Base-by-base conservation (phyloP, 805 yeast species). In the Wickerhamiella vanderwaltii region DNA sequence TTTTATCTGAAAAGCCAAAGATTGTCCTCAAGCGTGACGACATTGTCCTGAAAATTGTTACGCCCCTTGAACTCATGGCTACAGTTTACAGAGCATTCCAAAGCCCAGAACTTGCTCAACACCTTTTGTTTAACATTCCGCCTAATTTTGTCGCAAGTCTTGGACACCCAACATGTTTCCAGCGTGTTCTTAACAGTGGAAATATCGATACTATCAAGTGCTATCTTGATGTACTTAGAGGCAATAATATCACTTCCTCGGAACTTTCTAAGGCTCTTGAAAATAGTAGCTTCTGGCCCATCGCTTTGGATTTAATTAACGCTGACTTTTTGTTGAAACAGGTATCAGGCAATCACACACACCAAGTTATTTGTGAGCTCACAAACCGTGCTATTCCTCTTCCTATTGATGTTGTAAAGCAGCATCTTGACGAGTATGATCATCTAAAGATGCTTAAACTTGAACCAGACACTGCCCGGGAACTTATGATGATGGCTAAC, bases 51-150 rank as follows among this genome's bases (percentile, higher is more conserved):
- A 53, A 53, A 32, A 51, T 53, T 28, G 32, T 46, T 4, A 50
- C 39, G 13, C 35, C 45, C 1, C 45, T 53, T 1, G 57, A 53
- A 34, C 35, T 51, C 9, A 47, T 51, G 34, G 55, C 55, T 4
- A 47, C 53, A 1, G 18, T 51, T 3, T 31, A 20, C 20, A 43
- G 57, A 5, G 43, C 44, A 5, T 31, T 29, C 5, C 11, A 22
- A 5, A 30, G 47, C 12, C 45, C 47, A 3, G 35, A 39, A 11
- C 36, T 43, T 2, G 46, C 48, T 2, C 44, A 37, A 15, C 43
- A 44, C 17, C 34, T 53, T 31, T 35, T 53, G 9, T 42, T 47
- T 3, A 51, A 41, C 17, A 41, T 53, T 11, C 55, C 55, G 2
- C 49, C 46, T 1, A 48, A 42, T 9, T 18, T 44, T 26, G 36